These are phyloP conservation scores for Mycosphaerella sp. DNA, from an alignment of 2,329 filamentous ascomycete genomes.

Conservation along the genomic window DNA sequence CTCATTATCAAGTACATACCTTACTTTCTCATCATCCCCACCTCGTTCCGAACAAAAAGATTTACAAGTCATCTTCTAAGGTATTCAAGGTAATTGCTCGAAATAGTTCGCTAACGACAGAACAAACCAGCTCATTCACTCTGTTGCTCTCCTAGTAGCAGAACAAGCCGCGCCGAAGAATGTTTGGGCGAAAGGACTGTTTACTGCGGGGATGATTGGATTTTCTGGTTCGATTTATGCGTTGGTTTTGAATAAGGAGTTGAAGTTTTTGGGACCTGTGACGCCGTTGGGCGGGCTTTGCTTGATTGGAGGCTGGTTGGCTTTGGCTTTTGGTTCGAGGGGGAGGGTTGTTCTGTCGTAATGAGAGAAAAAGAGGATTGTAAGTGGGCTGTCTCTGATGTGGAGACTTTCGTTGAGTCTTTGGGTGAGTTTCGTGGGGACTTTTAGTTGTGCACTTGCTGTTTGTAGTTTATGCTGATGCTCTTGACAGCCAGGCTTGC, in stretches of 20 bases:
- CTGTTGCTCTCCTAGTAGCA: slow-evolving; percentile 54
- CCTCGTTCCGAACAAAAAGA: too few species aligned
- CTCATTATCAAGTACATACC: slow-evolving; percentile 62
- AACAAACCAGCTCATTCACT: slow-evolving; percentile 54
- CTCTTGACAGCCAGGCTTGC: too few species aligned
- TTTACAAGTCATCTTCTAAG: too few species aligned
- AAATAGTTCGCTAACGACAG: too few species aligned
- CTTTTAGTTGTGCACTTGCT: too few species aligned
- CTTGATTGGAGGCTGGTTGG: slow-evolving; percentile 60
- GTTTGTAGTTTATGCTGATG: too few species aligned
- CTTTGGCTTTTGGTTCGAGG: slow-evolving; percentile 39
- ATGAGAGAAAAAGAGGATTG: neutral
- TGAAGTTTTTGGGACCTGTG: slow-evolving; percentile 56
- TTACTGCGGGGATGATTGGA: slow-evolving; percentile 60
- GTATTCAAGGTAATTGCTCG: too few species aligned
- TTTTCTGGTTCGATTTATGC: slow-evolving; percentile 63
- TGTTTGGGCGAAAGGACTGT: slow-evolving; percentile 50
- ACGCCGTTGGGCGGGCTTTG: slow-evolving; percentile 60
- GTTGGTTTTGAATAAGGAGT: slow-evolving; percentile 56
- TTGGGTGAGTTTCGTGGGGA: too few species aligned
- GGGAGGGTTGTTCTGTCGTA: slow-evolving; percentile 21
- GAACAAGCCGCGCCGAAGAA: slow-evolving; percentile 47
- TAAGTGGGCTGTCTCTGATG: too few species aligned
- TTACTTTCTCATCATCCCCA: too few species aligned
- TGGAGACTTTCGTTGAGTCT: too few species aligned